Conservation (phyloP, 257 asterid genomes). For the Nyctanthes arbortristis region DNA sequence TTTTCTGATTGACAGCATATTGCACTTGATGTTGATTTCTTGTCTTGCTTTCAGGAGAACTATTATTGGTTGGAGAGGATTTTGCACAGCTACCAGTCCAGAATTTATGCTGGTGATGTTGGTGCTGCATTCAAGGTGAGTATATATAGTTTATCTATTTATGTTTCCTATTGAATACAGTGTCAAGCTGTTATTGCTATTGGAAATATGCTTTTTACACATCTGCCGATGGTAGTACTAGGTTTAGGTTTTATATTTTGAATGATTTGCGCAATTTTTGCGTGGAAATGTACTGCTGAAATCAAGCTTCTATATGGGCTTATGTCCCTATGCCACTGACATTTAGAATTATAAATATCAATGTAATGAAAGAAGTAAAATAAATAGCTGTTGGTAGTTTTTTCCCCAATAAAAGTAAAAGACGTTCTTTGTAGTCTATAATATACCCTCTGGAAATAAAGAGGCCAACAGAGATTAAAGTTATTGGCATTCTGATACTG, state of each 20-base stretch:
- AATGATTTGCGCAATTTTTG: not conserved
- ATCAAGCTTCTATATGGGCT: not conserved
- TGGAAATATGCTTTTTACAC: not conserved
- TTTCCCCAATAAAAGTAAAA: no score
- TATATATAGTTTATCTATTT: conserved; percentile 25
- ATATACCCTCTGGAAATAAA: no score
- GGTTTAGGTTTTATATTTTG: not conserved
- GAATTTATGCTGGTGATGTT: conserved; percentile 80
- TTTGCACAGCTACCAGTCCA: conserved; percentile 89
- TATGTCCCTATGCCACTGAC: not conserved
- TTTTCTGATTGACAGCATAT: conserved; percentile 11
- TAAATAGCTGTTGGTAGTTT: no score
- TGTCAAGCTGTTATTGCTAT: conserved; percentile 7
- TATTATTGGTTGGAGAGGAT: conserved; percentile 85
- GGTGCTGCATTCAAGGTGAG: conserved; percentile 77
- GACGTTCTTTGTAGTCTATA: no score
- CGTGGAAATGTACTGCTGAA: not conserved
- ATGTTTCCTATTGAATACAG: conserved; percentile 7
- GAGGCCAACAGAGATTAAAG: no score
- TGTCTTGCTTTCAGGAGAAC: conserved; percentile 63
- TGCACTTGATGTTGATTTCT: conserved; percentile 29
- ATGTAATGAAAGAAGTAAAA: no score
- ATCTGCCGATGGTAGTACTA: not conserved
- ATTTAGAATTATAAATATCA: no score
- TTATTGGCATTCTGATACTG: not conserved